These are phyloP conservation scores for Termitomyces sp. DNA, from an alignment of 768 basidiomycete genomes.

Conservation along the genomic window DNA sequence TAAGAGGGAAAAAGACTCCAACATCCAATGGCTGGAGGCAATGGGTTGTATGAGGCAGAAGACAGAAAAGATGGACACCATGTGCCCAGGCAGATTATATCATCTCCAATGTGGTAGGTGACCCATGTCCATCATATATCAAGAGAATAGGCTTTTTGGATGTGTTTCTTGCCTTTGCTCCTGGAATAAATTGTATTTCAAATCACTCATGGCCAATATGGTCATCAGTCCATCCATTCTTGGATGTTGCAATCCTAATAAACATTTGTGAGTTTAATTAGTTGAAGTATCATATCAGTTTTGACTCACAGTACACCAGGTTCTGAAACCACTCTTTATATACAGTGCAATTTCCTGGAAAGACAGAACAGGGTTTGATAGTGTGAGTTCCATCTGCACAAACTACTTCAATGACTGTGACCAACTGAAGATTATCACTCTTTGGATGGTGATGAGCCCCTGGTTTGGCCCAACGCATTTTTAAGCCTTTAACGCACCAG, in stretches of 20 bases:
- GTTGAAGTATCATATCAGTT: neutral
- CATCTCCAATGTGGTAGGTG: conserved; percentile 26
- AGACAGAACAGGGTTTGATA: conserved; percentile 27
- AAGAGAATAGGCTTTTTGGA: conserved; percentile 27
- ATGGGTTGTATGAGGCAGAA: too few relatives aligned
- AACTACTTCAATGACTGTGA: neutral
- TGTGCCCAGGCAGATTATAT: too few relatives aligned
- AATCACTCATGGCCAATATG: conserved; percentile 31
- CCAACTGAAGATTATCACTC: neutral
- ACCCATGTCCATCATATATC: conserved; percentile 39
- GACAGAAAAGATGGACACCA: too few relatives aligned
- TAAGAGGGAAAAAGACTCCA: neutral
- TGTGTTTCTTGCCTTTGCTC: conserved; percentile 4
- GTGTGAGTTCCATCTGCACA: neutral
- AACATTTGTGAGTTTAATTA: neutral
- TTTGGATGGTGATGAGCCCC: too few relatives aligned
- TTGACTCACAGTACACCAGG: neutral
- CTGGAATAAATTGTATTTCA: conserved; percentile 30
- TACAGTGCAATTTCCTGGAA: conserved; percentile 20
- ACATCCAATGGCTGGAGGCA: neutral
- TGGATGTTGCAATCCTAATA: neutral
- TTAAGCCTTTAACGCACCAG: too few relatives aligned
- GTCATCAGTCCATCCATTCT: neutral
- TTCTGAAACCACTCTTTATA: neutral
- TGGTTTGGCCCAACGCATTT: too few relatives aligned